Base-by-base conservation (phyloP, 228 moss, liverwort and hornwort species). In the Sphagnum magellanicum region DNA sequence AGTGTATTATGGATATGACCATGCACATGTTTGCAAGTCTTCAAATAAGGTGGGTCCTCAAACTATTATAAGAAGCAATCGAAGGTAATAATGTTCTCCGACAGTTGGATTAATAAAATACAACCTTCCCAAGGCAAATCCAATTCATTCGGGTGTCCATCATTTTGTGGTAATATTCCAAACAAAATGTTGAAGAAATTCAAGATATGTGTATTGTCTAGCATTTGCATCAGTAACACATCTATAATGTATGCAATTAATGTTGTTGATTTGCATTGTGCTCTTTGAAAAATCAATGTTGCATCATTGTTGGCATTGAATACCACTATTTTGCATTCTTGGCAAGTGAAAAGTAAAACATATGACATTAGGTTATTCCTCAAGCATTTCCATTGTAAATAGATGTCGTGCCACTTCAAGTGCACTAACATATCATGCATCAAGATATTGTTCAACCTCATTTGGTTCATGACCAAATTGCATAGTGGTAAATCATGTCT, bases 381-480 rank as follows among this genome's bases (percentile, higher is more conserved):
- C 51, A 16, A 52, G 66, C 66, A 67, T 67, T 6, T 67, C 50
- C 50, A 51, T 12, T 14, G 16, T 1, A 52, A 67, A 67, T 67
- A 67, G 5, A 67, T 15, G 5, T 5, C 50, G 52, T 50, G 66
- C 16, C 51, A 51, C 52, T 7, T 67, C 66, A 51, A 14, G 12
- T 7, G 55, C 68, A 68, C 8, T 68, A 48, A 68, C 68, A 58
- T 58, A 68, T 11, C 46, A 10, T 6, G 68, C 57, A 68, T 55
- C 68, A 6, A 68, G 47, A 16, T 55, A 68, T 55, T 68, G 4
- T 32, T 68, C 55, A 32, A 59, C 68, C 57, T 68, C 68, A 68
- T 68, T 68, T 10, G 53, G 57, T 58, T 68, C 3, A 53, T 0
- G 3, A 46, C 68, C 68, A 68, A 68, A 68, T n/a, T 47, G 57